These are phyloP conservation scores for Chenopodium quinoa DNA, from an alignment of 148 eudicot genomes.

Conservation along the genomic window DNA sequence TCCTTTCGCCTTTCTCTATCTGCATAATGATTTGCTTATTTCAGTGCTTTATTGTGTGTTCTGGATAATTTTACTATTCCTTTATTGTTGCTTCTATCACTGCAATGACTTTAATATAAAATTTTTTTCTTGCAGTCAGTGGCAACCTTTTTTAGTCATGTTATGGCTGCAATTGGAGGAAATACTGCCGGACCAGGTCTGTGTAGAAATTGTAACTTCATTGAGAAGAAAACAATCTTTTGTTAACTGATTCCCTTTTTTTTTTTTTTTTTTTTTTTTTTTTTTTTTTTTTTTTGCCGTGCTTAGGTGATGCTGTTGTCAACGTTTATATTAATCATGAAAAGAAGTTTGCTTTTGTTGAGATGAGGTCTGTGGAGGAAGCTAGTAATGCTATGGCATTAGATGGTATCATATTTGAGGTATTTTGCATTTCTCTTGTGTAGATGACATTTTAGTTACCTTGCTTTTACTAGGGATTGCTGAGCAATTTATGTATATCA, in stretches of 20 bases:
- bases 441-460: background rate
- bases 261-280: background rate
- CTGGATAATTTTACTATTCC: background rate
- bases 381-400: conserved; percentile 88
- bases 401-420: conserved; percentile 66
- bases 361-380: conserved; percentile 89
- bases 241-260: background rate
- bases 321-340: conserved; percentile 95
- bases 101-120: background rate
- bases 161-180: conserved; percentile 93
- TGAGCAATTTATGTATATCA: background rate
- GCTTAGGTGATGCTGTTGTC: conserved; percentile 87
- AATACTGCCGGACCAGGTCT: conserved; percentile 99
- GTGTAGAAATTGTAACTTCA: conserved; percentile 1
- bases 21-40: background rate
- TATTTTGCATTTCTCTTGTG: conserved; percentile 13
- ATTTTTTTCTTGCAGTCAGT: conserved; percentile 57
- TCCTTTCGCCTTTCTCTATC: background rate
- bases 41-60: no score
- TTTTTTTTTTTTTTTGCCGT: conserved; percentile 6
- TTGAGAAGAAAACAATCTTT: background rate
- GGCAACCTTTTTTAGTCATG: conserved; percentile 91
- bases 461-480: background rate
- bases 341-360: conserved; percentile 91
- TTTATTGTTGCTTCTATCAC: background rate